phyloP scores from a whole-genome alignment of 139 green algal species.

The Ettlia oleoabundans region DNA sequence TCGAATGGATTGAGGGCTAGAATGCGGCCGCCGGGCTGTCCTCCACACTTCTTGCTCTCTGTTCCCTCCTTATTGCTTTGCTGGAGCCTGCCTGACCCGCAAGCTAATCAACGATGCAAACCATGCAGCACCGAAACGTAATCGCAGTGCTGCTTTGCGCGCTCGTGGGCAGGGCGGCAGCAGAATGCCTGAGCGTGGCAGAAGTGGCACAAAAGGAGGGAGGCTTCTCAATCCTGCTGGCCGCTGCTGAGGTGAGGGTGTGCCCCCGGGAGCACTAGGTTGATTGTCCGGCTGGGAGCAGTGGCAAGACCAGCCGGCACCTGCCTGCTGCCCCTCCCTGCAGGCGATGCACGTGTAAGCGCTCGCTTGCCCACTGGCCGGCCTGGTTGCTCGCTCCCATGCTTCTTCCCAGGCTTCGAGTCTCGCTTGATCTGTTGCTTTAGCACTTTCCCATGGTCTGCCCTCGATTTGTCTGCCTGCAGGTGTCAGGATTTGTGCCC shows the following conservation, averaged over 20 bases:
- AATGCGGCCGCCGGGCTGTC: too few species aligned
- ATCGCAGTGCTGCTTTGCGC: background rate
- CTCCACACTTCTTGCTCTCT: too few species aligned
- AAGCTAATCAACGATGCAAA: background rate
- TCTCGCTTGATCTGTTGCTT: background rate
- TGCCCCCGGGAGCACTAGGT: too few species aligned
- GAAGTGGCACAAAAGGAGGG: background rate
- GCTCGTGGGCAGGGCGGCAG: background rate
- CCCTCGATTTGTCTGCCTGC: background rate
- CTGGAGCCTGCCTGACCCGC: too few species aligned
- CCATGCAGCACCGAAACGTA: background rate
- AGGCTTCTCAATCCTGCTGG: slow-evolving; percentile 25
- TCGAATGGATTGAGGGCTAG: too few species aligned
- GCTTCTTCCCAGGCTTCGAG: background rate
- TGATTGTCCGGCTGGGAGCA: background rate
- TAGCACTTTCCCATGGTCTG: background rate
- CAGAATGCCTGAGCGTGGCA: background rate
- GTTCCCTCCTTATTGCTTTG: background rate
- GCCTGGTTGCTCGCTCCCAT: too few species aligned
- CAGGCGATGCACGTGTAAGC: too few species aligned
- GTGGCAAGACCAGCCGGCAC: too few species aligned
- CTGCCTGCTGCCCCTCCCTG: too few species aligned
- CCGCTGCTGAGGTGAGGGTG: background rate
- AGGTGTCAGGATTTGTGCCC: slow-evolving; percentile 32
- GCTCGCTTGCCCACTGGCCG: too few species aligned